Evolutionary conservation across 352 stramenopile species (phyloP).

Genomic region (Sclerospora graminicola): DNA sequence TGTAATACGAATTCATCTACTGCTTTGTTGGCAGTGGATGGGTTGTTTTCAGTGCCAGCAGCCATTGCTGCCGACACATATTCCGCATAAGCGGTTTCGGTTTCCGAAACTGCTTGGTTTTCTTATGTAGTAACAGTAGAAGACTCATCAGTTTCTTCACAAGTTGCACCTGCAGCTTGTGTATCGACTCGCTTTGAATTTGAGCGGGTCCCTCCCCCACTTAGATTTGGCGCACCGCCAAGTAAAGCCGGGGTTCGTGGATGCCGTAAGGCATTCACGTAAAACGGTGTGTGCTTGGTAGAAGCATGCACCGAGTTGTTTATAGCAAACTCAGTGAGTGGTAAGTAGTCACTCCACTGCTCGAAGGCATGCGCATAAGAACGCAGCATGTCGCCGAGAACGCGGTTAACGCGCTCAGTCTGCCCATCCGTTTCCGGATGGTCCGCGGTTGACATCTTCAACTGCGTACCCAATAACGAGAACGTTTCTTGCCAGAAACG

Average conservation of each 20-base stretch:
- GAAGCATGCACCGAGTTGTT: neutral
- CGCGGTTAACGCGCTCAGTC: neutral
- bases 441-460: constrained; percentile 1
- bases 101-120: neutral
- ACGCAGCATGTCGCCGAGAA: neutral
- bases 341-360: neutral
- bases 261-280: neutral
- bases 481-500: neutral
- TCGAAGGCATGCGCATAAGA: neutral
- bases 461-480: neutral
- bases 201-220: neutral
- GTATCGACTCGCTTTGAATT: neutral
- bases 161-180: neutral
- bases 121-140: neutral
- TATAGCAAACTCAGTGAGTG: neutral
- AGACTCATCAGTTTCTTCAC: neutral
- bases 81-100: neutral
- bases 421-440: constrained; percentile 2
- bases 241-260: neutral
- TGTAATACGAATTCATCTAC: neutral
- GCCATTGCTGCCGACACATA: no score
- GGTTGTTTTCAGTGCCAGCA: no score
- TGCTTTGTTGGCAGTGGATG: neutral
- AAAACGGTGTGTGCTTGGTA: neutral
- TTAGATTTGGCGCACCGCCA: neutral